Evolutionary conservation across 768 basidiomycete species (phyloP), one percentile per base, ranked within the genome.

Genomic region (Termitomyces sp.): DNA sequence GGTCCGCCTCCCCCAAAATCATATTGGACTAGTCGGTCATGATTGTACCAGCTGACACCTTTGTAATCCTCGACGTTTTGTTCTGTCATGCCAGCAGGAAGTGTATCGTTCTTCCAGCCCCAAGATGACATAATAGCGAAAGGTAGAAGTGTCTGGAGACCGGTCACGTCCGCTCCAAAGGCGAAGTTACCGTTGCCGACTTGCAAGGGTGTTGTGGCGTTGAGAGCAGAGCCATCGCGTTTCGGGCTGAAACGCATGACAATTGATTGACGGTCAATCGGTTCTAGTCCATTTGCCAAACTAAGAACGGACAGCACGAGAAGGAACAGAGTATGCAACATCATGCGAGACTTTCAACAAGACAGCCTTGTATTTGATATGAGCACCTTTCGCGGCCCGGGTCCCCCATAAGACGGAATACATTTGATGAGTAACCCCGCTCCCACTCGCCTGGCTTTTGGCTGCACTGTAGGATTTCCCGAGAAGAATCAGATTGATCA

Each of bases 161-260:
- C 81, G 1, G 83, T 83, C 22, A 84, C 69, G 66, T 85, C 84
- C 8, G 80, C 78, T 22, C 81, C 81, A 61, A 86, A 85, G 18
- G 82, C 83, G 60, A 86, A 84, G 67, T 83, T 80, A 16, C 84
- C 83, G 66, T 85, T 86, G 15, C 84, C 84, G 52, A 84, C 73
- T 67, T 84, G 84, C 75, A 84, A 77, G 6, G 83, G 83, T 13
- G 82, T 83, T 36, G 69, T 70, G 13, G 57, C 55, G 18, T 57
- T 61, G 24, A 64, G 49, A 63, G 70, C 77, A 9, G 81, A 81
- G 8, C 77, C 76, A 68, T 74, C 78, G 15, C 82, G 77, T 6
- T 68, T 70, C 2, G 82, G 83, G 67, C 82, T 82, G 72, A 78
- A 84, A 16, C 73, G 71, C 12, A 74, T 68, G 31, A 84, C 80